These are phyloP conservation scores for Fusarium pininemorale DNA, from an alignment of 2,329 filamentous ascomycete genomes.

Conservation along the genomic window DNA sequence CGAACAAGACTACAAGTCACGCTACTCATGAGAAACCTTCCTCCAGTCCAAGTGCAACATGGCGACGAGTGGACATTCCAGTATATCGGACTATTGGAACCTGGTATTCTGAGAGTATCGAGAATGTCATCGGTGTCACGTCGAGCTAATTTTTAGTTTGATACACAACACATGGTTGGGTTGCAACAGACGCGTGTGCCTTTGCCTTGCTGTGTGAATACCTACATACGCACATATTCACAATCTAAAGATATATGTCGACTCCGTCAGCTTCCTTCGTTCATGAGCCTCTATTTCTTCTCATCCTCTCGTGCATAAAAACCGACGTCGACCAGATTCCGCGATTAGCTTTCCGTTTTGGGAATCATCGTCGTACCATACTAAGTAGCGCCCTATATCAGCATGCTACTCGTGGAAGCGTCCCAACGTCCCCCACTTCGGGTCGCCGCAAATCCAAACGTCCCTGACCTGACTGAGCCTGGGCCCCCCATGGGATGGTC, in stretches of 20 bases:
- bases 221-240: neutral
- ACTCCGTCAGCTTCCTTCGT: neutral
- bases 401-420: neutral
- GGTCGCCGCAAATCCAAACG: conserved; percentile 40
- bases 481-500: conserved; percentile 21
- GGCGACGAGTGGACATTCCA: neutral
- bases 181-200: neutral
- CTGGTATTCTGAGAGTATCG: neutral
- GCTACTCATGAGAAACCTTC: conserved; percentile 11
- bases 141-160: neutral
- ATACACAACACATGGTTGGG: neutral
- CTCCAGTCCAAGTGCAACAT: conserved; percentile 5
- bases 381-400: conserved; percentile 2
- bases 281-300: neutral
- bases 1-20: conserved; percentile 12
- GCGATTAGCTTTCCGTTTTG: conserved; percentile 42
- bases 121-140: neutral
- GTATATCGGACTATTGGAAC: neutral
- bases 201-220: neutral
- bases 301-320: conserved; percentile 14
- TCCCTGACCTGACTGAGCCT: conserved; percentile 23
- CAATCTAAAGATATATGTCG: neutral
- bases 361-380: conserved; percentile 32
- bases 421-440: conserved; percentile 36
- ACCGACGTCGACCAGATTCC: conserved; percentile 29